phyloP scores from a whole-genome alignment of 257 asterid genomes.

The Solanum chilense region DNA sequence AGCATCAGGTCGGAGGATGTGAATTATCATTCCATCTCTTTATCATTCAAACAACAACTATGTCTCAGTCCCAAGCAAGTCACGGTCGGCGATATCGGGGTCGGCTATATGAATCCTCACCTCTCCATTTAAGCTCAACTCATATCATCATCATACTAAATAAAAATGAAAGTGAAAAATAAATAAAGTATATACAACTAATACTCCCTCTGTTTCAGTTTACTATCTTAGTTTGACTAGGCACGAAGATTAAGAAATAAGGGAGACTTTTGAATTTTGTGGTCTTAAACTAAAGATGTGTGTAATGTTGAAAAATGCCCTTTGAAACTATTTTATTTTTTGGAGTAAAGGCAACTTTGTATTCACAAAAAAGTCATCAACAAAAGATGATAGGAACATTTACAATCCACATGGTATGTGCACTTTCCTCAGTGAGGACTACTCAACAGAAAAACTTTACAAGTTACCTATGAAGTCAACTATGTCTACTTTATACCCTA shows the following conservation, averaged over 20 bases:
- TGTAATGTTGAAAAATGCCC: not conserved
- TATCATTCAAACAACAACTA: not conserved
- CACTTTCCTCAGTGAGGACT: not conserved
- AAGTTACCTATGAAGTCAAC: not conserved
- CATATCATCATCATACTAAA: not conserved
- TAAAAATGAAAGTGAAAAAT: not conserved
- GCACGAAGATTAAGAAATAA: not conserved
- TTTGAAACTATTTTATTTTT: not conserved
- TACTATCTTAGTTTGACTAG: not conserved
- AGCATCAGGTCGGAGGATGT: not conserved
- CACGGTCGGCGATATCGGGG: too few species aligned
- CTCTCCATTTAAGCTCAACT: not conserved
- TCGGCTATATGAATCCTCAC: not conserved
- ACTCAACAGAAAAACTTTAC: not conserved
- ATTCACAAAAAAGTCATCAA: not conserved
- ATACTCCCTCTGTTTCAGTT: not conserved
- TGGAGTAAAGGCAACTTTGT: not conserved
- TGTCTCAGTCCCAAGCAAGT: not conserved
- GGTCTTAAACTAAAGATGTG: not conserved
- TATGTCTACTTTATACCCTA: not conserved
- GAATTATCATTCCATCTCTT: not conserved
- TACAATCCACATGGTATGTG: not conserved
- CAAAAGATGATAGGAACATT: not conserved
- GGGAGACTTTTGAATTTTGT: not conserved
- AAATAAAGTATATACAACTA: not conserved